Base-by-base conservation (phyloP, 2,329 filamentous ascomycete genomes). In the Neofusicoccum sp. region DNA sequence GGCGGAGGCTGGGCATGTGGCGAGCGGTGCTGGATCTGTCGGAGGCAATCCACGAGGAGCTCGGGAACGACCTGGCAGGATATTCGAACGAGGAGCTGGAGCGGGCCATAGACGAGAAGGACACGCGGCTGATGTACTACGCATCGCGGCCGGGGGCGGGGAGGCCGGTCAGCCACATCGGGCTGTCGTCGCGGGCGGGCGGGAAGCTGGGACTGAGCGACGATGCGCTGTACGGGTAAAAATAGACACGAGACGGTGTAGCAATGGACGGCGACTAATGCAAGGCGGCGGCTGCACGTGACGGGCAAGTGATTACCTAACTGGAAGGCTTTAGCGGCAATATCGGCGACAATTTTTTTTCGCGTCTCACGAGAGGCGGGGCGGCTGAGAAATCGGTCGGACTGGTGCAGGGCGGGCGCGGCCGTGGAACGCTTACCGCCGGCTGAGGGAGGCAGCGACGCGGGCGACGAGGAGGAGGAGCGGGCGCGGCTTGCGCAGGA, bases 1-100 rank as follows among this genome's bases (percentile, higher is more conserved):
- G 58, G 11, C 33, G 47, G 24, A 43, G 51, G 12, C 48, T 61
- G 47, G 58, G 58, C 31, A 45, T 61, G 58, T 45, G 51, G 41
- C 58, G 58, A 1, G 59, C 59, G 4, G 53, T 61, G 9, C 7
- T 61, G n/a, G 59, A 61, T 14, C n/a, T 54, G 16, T 38, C 59
- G 3, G 59, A 61, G 53, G 59, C 59, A 8, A 61, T 61, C 40
- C 43, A 30, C 3, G 59, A 61, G 12, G 40, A 53, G 14, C 24
- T 61, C 28, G 59, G 59, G 1, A 48, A 38, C 3, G 59, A 61
- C 16, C 34, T 40, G 11, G 45, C 51, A 7, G 59, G 48, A 9
- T 61, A 61, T 24, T 56, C 48, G 7, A 54, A 61, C 24, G 30
- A 38, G 24, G 59, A 61, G 33, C 12, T 61, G 40, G 49, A 57